Evolutionary conservation across 2,329 filamentous ascomycete genomes (phyloP), one percentile per base, ranked within the genome.

Genomic region (Uncinocarpus reesii): DNA sequence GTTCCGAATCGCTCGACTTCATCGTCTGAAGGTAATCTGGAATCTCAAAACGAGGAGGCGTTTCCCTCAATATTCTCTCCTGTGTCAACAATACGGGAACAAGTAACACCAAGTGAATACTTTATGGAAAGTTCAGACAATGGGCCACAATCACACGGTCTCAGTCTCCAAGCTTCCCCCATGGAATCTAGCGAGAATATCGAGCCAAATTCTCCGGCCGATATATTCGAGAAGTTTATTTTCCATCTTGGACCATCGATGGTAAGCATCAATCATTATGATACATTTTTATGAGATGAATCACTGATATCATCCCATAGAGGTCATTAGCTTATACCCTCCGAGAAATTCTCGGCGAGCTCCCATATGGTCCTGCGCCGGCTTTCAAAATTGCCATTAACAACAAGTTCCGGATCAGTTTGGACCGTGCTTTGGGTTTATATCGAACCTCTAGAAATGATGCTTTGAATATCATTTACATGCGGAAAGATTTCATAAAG

Each of bases 181-280:
- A 31, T 24, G 13, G 36, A 40, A 23, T 40, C 35, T 51, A 21
- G 55, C 48, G 13, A 26, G 48, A 5, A 50, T 52, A 11, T 43
- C 53, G n/a, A 16, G 48, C 45, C 57, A 61, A 45, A 47, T 20
- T 59, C 61, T 44, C 80, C 89, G 0, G 79, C 84, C 0, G 87
- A 95, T 50, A 93, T 96, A 55, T 96, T 96, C 62, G 81, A 87
- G 8, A 75, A 89, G 4, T 98, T 96, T 64, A 95, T 98, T 51
- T 74, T 77, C 16, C 80, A 92, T 55, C 72, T 98, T 18, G 92
- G 92, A 0, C 92, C 92, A 1, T 92, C 90, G 0, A 94, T 95
- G 81, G 73, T 76, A 24, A 11, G 23, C 29, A 8, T 31, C 36
- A 21, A 15, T 21, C 3, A 26, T 20, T 31, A 7, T 21, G 7